These are phyloP conservation scores for Penicillium crystallinum DNA, from an alignment of 495 filamentous ascomycete genomes.

Conservation along the genomic window DNA sequence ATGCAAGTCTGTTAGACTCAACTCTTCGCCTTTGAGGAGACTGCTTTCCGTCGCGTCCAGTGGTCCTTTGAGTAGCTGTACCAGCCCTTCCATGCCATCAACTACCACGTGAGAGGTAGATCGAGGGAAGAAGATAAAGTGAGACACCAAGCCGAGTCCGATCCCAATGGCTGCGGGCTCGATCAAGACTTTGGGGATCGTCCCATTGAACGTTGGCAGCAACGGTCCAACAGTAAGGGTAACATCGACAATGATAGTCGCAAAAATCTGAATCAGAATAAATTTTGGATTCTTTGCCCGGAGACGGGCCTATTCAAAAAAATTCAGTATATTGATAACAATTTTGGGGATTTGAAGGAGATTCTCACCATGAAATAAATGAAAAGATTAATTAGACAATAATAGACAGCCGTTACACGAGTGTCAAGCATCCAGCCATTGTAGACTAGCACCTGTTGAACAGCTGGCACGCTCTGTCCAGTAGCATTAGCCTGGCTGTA, in stretches of 20 bases:
- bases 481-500: conserved; percentile 31
- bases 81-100: conserved; percentile 29
- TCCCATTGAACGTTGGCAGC: conserved; percentile 36
- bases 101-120: conserved; percentile 36
- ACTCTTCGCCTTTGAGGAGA: conserved; percentile 11
- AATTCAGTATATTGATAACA: not conserved
- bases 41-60: conserved; percentile 20
- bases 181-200: conserved; percentile 29
- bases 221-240: conserved; percentile 31
- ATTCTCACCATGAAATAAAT: conserved; percentile 33
- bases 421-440: conserved; percentile 39
- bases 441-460: conserved; percentile 27
- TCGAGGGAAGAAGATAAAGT: conserved; percentile 37
- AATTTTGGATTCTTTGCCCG: conserved; percentile 38
- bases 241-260: conserved; percentile 35
- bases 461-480: conserved; percentile 16
- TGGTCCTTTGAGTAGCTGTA: conserved; percentile 26
- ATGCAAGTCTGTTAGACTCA: conserved; percentile 10
- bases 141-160: conserved; percentile 33
- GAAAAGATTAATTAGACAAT: conserved; percentile 31
- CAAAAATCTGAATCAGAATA: conserved; percentile 29
- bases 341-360: not conserved
- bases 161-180: conserved; percentile 36
- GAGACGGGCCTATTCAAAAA: conserved; percentile 25
- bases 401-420: conserved; percentile 33